Evolutionary conservation across 352 stramenopile genomes (phyloP).

Genomic region (Pythium phragmitis): DNA sequence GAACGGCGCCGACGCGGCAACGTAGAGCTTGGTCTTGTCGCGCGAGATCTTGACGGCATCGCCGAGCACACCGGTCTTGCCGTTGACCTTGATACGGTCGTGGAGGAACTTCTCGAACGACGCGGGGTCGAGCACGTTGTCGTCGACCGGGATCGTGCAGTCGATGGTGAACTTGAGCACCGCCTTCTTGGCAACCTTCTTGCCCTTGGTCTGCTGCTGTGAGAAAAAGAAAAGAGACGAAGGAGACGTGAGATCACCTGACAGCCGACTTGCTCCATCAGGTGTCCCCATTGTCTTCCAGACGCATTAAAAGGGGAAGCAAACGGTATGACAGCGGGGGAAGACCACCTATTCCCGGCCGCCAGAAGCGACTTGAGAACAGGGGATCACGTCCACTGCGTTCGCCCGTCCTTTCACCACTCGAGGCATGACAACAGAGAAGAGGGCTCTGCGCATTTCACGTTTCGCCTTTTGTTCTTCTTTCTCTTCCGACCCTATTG

Average conservation of each 20-base stretch:
- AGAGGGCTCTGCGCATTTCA: constrained; percentile 31
- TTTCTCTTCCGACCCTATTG: constrained; percentile 29
- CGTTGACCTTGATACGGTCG: constrained; percentile 99
- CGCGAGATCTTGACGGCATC: constrained; percentile 94
- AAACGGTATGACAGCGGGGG: constrained; percentile 3
- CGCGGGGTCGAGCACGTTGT: constrained; percentile 98
- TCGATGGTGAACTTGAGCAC: constrained; percentile 93
- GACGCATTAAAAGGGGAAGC: background rate
- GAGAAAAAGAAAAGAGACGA: constrained; percentile 8
- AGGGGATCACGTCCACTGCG: background rate
- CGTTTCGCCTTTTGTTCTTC: constrained; percentile 9
- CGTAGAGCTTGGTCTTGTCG: constrained; percentile 96
- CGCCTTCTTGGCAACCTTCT: constrained; percentile 90
- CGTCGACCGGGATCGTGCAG: constrained; percentile 96
- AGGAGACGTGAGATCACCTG: constrained; percentile 7
- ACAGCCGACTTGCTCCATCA: background rate
- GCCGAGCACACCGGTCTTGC: constrained; percentile 96
- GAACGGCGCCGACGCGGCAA: constrained; percentile 94
- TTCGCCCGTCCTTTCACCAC: constrained; percentile 5
- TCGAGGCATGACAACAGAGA: constrained; percentile 42
- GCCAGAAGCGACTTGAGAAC: background rate
- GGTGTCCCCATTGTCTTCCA: background rate
- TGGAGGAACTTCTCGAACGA: constrained; percentile 99
- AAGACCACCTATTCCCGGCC: background rate
- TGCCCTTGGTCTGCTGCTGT: constrained; percentile 64